A percentile compares a stretch with the other conserved stretches of the same genome.
phyloP scores from a whole-genome alignment of 306 rosid species.

The Ceratonia siliqua region DNA sequence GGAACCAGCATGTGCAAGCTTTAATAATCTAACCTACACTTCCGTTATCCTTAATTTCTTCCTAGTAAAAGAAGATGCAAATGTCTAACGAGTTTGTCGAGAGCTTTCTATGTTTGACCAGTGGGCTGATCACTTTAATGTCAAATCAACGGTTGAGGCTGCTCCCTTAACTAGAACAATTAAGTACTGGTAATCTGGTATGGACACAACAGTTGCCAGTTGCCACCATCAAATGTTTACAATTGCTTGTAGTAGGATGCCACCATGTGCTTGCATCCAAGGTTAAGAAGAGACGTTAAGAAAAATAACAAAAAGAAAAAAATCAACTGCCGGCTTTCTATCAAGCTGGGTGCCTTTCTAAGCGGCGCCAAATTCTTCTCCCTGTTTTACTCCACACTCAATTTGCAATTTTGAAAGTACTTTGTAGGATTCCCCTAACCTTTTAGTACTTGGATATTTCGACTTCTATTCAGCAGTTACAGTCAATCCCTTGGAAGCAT shows the following conservation, averaged over 20 bases:
- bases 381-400: neutral
- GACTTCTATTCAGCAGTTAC: neutral
- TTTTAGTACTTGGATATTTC: neutral
- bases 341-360: neutral
- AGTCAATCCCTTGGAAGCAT: neutral
- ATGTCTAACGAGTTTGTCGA: too few species aligned
- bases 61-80: too few species aligned
- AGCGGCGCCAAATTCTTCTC: neutral
- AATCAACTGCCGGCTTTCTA: neutral
- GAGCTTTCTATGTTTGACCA: too few species aligned
- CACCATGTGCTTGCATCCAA: slow-evolving; percentile 35
- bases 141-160: slow-evolving; percentile 31
- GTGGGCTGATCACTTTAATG: neutral
- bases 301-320: neutral
- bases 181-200: neutral
- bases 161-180: slow-evolving; percentile 32
- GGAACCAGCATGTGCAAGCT: neutral
- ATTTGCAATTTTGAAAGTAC: neutral
- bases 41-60: too few species aligned
- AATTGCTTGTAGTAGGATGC: neutral
- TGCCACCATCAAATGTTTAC: neutral
- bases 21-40: neutral
- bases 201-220: neutral
- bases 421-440: slow-evolving; percentile 22
- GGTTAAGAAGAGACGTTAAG: slow-evolving; percentile 5